A percentile compares a stretch with the other conserved stretches of the same genome.
These are phyloP conservation scores for Penicillium capsulatum DNA, from an alignment of 2,329 filamentous ascomycete genomes.

Conservation along the genomic window DNA sequence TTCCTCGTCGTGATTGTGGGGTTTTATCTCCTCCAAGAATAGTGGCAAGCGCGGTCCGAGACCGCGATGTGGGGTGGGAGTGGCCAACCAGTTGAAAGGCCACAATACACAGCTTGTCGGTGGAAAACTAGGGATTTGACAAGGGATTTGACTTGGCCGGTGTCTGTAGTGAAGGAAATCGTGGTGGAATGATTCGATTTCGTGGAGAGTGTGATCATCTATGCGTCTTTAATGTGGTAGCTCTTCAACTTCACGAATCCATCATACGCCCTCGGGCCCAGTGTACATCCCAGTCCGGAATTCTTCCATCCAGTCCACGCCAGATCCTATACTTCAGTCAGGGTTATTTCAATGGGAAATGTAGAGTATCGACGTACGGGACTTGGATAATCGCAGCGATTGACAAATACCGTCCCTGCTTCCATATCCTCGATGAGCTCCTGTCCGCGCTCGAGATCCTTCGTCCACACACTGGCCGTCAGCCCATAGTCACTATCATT, in stretches of 20 bases:
- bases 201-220: no score
- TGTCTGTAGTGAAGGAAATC: no score
- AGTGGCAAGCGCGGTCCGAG: slow-evolving; percentile 19
- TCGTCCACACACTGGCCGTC: slow-evolving; percentile 91
- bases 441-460: slow-evolving; percentile 69
- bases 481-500: slow-evolving; percentile 90
- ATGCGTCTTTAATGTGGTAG: slow-evolving; percentile 71
- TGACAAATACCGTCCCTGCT: slow-evolving; percentile 89
- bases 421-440: slow-evolving; percentile 74
- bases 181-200: no score
- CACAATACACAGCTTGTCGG: no score
- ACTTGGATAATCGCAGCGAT: slow-evolving; percentile 83
- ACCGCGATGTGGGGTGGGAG: slow-evolving; percentile 18
- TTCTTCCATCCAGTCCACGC: slow-evolving; percentile 95
- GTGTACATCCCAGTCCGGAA: slow-evolving; percentile 79
- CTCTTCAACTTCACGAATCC: slow-evolving; percentile 90
- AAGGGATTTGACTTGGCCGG: no score
- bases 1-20: no score
- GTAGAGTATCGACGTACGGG: slow-evolving; percentile 58
- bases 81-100: no score
- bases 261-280: slow-evolving; percentile 66
- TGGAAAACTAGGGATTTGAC: no score
- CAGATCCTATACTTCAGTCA: slow-evolving; percentile 57
- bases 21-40: no score
- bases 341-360: background rate